phyloP scores from a whole-genome alignment of 164 flowering plant species.

The Cinnamomum micranthum region DNA sequence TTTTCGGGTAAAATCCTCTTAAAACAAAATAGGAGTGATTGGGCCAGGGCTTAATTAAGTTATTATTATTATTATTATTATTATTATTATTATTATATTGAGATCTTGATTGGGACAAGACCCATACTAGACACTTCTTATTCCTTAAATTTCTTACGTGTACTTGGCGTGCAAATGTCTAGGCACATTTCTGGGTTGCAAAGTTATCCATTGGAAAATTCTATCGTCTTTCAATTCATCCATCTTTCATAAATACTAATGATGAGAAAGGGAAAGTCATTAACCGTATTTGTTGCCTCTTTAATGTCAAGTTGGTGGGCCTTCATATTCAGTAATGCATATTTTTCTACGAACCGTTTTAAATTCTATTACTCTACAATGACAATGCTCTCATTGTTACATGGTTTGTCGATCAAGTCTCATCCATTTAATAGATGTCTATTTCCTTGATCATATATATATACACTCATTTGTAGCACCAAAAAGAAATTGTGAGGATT shows the following conservation, averaged over 20 bases:
- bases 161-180: not conserved
- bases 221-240: not conserved
- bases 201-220: not conserved
- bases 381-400: too few species aligned
- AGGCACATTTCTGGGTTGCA: not conserved
- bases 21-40: not conserved
- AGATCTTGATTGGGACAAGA: too few species aligned
- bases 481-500: too few species aligned
- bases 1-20: too few species aligned
- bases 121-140: too few species aligned
- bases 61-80: too few species aligned
- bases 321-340: not conserved
- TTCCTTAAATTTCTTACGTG: not conserved
- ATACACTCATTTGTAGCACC: too few species aligned
- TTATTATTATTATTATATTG: too few species aligned
- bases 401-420: too few species aligned
- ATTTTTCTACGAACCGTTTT: not conserved
- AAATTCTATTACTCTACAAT: too few species aligned
- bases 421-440: not conserved
- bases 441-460: not conserved
- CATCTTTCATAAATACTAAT: not conserved
- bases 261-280: conserved; percentile 1
- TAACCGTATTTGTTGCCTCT: not conserved
- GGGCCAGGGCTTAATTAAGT: not conserved
- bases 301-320: not conserved